Percentiles rank a stretch among this genome's conserved stretches.
Conservation (phyloP, 1,284 basidiomycete genomes). For the Cerioporus squamosus region DNA sequence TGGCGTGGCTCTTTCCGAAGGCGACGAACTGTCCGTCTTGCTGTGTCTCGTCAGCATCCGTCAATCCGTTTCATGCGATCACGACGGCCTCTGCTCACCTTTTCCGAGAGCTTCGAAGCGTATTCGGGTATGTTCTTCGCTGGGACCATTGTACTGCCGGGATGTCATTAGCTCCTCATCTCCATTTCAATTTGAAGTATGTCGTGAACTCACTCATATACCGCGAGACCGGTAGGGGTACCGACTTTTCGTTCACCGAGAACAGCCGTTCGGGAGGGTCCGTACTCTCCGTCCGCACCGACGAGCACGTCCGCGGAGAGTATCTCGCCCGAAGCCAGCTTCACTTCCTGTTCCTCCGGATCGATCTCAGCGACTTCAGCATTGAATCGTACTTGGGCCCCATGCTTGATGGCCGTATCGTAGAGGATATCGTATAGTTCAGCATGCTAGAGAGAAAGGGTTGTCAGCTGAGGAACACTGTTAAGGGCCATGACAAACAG, state of each 20-base stretch:
- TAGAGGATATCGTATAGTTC: conserved; percentile 43
- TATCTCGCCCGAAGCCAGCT: conserved; percentile 50
- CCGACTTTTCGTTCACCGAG: conserved; percentile 35
- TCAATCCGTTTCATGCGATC: too few species aligned
- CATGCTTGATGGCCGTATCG: conserved; percentile 45
- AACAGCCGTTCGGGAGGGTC: conserved; percentile 34
- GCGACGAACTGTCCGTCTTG: conserved; percentile 43
- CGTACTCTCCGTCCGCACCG: conserved; percentile 62
- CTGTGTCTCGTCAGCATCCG: neutral
- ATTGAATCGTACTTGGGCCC: conserved; percentile 26
- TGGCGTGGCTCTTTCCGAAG: conserved; percentile 43
- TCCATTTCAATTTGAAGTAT: neutral
- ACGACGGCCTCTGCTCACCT: neutral
- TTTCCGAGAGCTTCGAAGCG: neutral
- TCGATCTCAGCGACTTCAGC: conserved; percentile 28
- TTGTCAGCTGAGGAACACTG: neutral
- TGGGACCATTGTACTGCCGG: conserved; percentile 3
- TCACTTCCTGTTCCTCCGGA: conserved; percentile 35
- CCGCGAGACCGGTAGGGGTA: conserved; percentile 31
- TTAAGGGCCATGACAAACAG: neutral
- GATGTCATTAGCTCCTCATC: neutral
- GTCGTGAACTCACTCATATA: conserved; percentile 47
- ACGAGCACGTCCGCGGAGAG: conserved; percentile 60
- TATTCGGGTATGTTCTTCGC: neutral
- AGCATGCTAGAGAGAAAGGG: conserved; percentile 40